Evolutionary conservation across 352 stramenopile species (phyloP).

Genomic region (Phytophthora quininea): DNA sequence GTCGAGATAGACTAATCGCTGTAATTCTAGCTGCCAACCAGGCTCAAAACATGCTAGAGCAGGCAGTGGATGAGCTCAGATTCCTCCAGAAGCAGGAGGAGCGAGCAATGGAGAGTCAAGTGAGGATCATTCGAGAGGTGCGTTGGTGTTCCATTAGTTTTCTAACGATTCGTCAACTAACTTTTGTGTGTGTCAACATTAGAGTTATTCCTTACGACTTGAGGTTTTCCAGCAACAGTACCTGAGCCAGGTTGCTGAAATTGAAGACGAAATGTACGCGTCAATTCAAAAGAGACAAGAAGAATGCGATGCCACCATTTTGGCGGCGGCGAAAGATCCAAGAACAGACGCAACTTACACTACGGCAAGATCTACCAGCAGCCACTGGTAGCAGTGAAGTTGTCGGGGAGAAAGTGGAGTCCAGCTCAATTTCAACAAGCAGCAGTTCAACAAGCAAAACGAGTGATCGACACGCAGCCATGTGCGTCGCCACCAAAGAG

Average conservation of each 20-base stretch:
- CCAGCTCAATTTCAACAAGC: constrained; percentile 15
- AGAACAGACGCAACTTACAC: constrained; percentile 41
- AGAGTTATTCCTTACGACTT: constrained; percentile 62
- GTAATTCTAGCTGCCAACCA: constrained; percentile 42
- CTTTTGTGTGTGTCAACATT: not conserved
- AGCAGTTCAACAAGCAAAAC: constrained; percentile 18
- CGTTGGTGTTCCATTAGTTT: not conserved
- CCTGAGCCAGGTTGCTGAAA: constrained; percentile 55
- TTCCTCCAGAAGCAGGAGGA: constrained; percentile 63
- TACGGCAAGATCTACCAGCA: constrained; percentile 29
- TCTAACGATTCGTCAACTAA: not conserved
- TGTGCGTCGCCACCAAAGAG: constrained; percentile 9
- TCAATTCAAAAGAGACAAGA: constrained; percentile 54
- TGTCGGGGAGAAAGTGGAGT: constrained; percentile 10
- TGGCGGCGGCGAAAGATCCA: constrained; percentile 52
- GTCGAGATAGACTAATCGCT: not conserved
- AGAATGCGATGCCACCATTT: constrained; percentile 42
- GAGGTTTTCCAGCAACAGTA: constrained; percentile 74
- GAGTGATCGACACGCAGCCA: not conserved
- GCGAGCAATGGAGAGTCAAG: constrained; percentile 46
- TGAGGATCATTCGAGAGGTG: constrained; percentile 62
- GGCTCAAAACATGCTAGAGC: constrained; percentile 48
- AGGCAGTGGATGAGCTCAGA: constrained; percentile 62
- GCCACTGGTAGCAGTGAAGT: not conserved
- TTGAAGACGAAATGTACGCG: constrained; percentile 52